These are phyloP conservation scores for Corynespora cassiicola DNA, from an alignment of 2,329 filamentous ascomycete genomes.

Conservation along the genomic window DNA sequence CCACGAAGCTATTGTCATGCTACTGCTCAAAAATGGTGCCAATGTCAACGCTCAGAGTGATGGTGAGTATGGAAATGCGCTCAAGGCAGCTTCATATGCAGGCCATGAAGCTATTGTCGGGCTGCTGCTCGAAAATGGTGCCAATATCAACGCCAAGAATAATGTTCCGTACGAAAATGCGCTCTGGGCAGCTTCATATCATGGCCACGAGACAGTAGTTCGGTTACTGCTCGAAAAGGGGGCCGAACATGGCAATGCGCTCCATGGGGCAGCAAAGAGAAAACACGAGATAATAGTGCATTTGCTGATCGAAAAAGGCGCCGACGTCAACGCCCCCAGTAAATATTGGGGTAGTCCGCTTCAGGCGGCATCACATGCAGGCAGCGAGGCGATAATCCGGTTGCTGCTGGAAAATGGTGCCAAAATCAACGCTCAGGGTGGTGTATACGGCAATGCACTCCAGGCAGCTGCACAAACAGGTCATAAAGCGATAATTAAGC, in stretches of 20 bases:
- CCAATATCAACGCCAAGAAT: slow-evolving; percentile 1
- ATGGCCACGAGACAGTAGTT: slow-evolving; percentile 6
- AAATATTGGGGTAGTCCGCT: too few species aligned
- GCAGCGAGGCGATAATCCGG: neutral
- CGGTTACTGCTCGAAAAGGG: slow-evolving; percentile 14
- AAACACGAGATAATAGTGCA: slow-evolving; percentile 22
- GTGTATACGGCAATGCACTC: slow-evolving; percentile 3
- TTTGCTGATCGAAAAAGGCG: slow-evolving; percentile 23
- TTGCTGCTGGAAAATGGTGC: slow-evolving; percentile 4
- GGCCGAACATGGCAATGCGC: slow-evolving; percentile 12
- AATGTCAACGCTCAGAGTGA: slow-evolving; percentile 6
- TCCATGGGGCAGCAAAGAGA: slow-evolving; percentile 21
- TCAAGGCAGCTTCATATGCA: slow-evolving; percentile 11
- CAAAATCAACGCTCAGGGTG: slow-evolving; percentile 1
- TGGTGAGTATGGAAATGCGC: neutral
- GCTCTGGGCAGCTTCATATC: slow-evolving; percentile 3
- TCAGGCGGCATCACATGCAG: slow-evolving; percentile 4
- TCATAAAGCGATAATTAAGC: slow-evolving; percentile 1
- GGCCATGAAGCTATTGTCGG: slow-evolving; percentile 2
- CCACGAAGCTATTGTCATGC: slow-evolving; percentile 6
- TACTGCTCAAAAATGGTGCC: slow-evolving; percentile 10
- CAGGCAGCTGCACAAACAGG: slow-evolving; percentile 4
- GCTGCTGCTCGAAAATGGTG: slow-evolving; percentile 1
- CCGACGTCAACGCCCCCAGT: slow-evolving; percentile 12
- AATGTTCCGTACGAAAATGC: slow-evolving; percentile 2